Evolutionary conservation across 1,284 basidiomycete species (phyloP), one percentile per base, ranked within the genome.

Genomic region (Cerrena zonata): DNA sequence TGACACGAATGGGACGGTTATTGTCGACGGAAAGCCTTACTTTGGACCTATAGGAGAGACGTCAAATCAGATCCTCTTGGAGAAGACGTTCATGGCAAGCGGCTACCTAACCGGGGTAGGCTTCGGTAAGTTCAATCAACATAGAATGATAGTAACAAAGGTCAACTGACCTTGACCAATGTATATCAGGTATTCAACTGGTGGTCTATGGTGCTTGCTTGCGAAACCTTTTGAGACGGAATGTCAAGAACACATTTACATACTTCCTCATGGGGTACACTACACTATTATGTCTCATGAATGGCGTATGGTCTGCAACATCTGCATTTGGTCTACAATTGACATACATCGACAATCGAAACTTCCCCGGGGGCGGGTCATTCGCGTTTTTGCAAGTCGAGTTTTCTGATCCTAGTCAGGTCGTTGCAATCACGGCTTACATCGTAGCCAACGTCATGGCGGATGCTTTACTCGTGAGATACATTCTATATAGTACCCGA

Each of bases 291-390:
- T 48, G 36, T 15, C 5, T 34, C 15, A 24, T 27, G 47, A 34
- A 13, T 37, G 37, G 38, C 12, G 25, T 42, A 1, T 38, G 37
- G 21, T 13, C 37, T 11, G 36, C 10, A 18, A 34, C 21, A 13
- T 23, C 15, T 13, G 19, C 37, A 5, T 13, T 43, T 10, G 30
- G 36, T 21, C 30, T 18, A 36, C 34, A 48, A 22, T 5, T 47
- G 5, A 34, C 34, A 23, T 47, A 26, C 11, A 52, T 52, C 47
- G 51, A 52, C 34, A 49, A 54, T 24, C 50, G 49, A 15, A 50
- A 50, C 34, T 50, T 45, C 37, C 49, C 49, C 19, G 49, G 43
- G 10, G 50, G 50, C 2, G 45, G 30, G 30, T 34, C 50, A 5
- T 47, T 48, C 5, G 50, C 19, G 19, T 51, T 51, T 30, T 25